A percentile compares a stretch with the other conserved stretches of the same genome.
Conservation (phyloP, 2,329 filamentous ascomycete species). For the Alternaria panax region DNA sequence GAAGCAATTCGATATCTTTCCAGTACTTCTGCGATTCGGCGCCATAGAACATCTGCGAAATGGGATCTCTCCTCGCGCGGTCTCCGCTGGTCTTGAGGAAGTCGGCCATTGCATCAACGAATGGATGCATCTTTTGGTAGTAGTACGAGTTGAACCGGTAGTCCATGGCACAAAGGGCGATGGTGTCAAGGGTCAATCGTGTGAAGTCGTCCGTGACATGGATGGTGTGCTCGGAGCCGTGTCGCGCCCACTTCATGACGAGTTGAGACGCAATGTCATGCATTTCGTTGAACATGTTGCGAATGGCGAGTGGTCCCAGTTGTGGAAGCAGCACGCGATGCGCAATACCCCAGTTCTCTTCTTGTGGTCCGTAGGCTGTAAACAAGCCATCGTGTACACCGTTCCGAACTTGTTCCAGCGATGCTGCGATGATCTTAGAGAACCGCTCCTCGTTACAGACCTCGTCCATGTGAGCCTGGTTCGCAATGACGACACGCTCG, state of each 20-base stretch:
- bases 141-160: conserved; percentile 55
- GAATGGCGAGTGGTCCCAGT: conserved; percentile 73
- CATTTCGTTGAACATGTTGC: conserved; percentile 68
- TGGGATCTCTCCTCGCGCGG: conserved; percentile 38
- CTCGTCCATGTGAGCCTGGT: conserved; percentile 50
- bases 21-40: conserved; percentile 59
- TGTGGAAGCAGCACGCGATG: conserved; percentile 71
- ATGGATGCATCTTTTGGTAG: conserved; percentile 46
- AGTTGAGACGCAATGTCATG: conserved; percentile 70
- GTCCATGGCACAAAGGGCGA: conserved; percentile 52
- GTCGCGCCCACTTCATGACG: conserved; percentile 71
- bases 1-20: conserved; percentile 61
- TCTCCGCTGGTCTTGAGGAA: conserved; percentile 49
- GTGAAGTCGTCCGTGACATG: conserved; percentile 51
- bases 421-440: conserved; percentile 39
- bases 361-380: conserved; percentile 50
- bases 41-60: conserved; percentile 47
- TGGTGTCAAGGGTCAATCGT: conserved; percentile 48
- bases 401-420: conserved; percentile 45
- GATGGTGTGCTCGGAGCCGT: conserved; percentile 48
- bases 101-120: conserved; percentile 49
- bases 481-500: conserved; percentile 41
- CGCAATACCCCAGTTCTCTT: conserved; percentile 62
- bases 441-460: conserved; percentile 51
- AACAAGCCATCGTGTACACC: conserved; percentile 52